phyloP scores from a whole-genome alignment of 768 basidiomycete species.

The Candolleomyces efflorescens region DNA sequence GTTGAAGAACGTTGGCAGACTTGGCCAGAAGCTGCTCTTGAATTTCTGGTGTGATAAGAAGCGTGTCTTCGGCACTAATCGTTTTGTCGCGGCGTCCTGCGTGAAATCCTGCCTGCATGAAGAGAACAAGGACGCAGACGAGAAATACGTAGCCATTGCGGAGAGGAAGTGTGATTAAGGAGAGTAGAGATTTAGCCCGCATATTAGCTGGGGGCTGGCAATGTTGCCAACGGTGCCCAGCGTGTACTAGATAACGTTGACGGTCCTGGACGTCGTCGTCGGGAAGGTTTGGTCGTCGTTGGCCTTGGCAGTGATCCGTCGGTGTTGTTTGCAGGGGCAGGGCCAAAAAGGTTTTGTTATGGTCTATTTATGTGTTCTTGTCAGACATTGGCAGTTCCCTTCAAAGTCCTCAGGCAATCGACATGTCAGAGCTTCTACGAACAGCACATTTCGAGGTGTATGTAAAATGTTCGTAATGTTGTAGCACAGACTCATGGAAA shows the following conservation, averaged over 20 bases:
- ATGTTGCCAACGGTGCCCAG: background rate
- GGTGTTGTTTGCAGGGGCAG: no score
- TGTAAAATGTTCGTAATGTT: no score
- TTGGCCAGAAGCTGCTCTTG: background rate
- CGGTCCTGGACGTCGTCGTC: background rate
- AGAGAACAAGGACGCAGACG: constrained; percentile 37
- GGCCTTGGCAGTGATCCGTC: no score
- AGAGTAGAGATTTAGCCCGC: constrained; percentile 7
- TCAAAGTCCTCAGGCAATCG: no score
- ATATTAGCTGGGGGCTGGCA: background rate
- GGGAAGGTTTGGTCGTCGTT: no score
- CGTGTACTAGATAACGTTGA: background rate
- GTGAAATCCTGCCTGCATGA: constrained; percentile 48
- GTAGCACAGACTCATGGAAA: no score
- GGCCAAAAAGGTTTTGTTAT: no score
- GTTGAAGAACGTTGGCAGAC: background rate
- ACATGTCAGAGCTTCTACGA: no score
- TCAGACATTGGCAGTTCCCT: no score
- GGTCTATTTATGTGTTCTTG: no score
- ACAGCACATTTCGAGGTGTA: no score
- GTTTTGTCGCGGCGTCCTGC: constrained; percentile 20
- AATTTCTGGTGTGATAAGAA: background rate
- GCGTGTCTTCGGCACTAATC: background rate
- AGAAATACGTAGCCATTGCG: constrained; percentile 38
- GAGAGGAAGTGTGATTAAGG: constrained; percentile 4